Evolutionary conservation across 106 monocot species (phyloP), one percentile per base, ranked within the genome.

Genomic region (Amphibolis antarctica): DNA sequence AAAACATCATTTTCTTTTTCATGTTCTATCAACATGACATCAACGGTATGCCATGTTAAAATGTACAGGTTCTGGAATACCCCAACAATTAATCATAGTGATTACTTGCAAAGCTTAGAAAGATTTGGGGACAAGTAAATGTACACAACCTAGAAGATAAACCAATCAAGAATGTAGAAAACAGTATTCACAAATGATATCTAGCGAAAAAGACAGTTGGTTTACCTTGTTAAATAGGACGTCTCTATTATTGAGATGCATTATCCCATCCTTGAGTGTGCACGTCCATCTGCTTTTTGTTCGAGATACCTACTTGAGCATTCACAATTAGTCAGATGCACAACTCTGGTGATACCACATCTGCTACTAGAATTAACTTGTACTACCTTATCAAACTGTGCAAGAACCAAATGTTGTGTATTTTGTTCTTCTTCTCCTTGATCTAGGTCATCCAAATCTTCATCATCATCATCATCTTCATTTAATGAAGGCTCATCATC

Each of bases 401-500:
- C 94, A 53, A 96, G 75, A 63, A 96, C 86, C 60, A 96, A 76
- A 74, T 96, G 89, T 46, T 96, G 86, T 45, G 84, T 88, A 64
- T 68, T 78, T 55, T 77, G 77, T 30, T 80, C 89, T 55, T 89
- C 94, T 43, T 86, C 94, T 44, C 80, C 94, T 48, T 83, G 81
- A 54, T 84, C 89, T 36, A 86, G 71, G 65, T 66, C 66, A 66
- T 66, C 66, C 36, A 66, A 66, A 66, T 66, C 66, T 22, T 66
- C 66, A 30, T 66, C 66, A 21, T 66, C 73, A 10, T 96, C 94
- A 12, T 94, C 94, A 58, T 96, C 89, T 80, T 96, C 94, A 67
- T 96, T 96, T 31, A 96, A 70, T 21, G 94, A 86, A 55, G 94
- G 94, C 56, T 96, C 94, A 50, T 96, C 94, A 59, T 84, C 94